Conservation (phyloP, 108 stramenopile genomes). For the Chaetoceros muelleri region DNA sequence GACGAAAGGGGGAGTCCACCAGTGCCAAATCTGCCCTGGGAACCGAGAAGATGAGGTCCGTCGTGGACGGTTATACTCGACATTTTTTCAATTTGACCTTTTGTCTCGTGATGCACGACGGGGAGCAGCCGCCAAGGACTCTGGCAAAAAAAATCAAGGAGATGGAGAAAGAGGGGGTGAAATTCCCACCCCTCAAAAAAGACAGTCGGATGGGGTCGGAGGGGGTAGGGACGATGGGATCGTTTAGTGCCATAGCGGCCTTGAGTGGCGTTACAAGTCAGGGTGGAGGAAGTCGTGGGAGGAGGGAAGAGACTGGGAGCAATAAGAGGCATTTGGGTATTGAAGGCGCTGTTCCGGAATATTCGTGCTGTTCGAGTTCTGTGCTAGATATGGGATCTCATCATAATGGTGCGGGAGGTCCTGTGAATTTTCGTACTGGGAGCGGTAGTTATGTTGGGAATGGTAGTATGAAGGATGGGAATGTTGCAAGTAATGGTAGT, state of each 20-base stretch:
- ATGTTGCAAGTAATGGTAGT: not conserved
- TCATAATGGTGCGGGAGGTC: too few species aligned
- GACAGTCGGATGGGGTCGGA: too few species aligned
- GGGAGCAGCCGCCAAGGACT: conserved; percentile 77
- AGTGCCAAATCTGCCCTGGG: conserved; percentile 76
- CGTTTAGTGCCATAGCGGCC: not conserved
- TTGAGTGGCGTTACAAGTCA: not conserved
- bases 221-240: not conserved
- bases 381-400: too few species aligned
- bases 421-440: too few species aligned
- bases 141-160: conserved; percentile 71
- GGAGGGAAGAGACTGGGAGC: not conserved
- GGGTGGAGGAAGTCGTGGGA: not conserved
- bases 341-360: not conserved
- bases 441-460: not conserved
- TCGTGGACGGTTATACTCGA: conserved; percentile 87
- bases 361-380: not conserved
- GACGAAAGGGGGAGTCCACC: conserved; percentile 82
- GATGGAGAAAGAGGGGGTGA: conserved; percentile 29
- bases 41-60: conserved; percentile 84
- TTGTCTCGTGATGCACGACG: conserved; percentile 73
- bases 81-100: conserved; percentile 81
- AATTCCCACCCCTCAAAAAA: not conserved
- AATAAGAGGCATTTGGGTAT: too few species aligned
- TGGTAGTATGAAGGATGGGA: not conserved